Percentiles rank a stretch among this genome's conserved stretches.
Evolutionary conservation across 2,329 filamentous ascomycete genomes (phyloP).

Genomic region (Fonsecaea monophora): DNA sequence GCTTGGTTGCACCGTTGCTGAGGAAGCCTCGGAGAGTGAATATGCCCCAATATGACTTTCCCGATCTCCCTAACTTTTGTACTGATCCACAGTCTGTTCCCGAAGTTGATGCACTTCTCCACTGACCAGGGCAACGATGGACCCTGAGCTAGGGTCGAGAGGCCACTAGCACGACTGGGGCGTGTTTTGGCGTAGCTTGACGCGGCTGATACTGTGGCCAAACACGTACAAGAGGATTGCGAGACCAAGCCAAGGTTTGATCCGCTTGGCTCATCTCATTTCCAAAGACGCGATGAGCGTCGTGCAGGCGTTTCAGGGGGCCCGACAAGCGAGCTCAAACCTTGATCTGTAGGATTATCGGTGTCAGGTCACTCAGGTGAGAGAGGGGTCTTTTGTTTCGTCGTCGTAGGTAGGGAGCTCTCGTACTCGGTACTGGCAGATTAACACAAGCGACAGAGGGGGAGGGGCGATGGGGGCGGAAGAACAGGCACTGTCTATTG

Average conservation of each 20-base stretch:
- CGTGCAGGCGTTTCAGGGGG: slow-evolving; percentile 18
- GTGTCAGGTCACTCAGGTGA: slow-evolving; percentile 1
- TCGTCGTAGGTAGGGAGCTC: background rate
- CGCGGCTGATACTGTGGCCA: slow-evolving; percentile 14
- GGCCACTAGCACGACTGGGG: background rate
- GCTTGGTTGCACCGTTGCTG: slow-evolving; percentile 10
- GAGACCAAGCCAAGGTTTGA: slow-evolving; percentile 15
- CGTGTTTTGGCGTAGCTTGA: slow-evolving; percentile 6
- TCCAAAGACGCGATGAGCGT: slow-evolving; percentile 15
- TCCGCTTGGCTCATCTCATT: slow-evolving; percentile 22
- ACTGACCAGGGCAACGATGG: background rate
- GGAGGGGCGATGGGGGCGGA: background rate
- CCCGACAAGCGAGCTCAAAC: background rate
- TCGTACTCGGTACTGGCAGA: background rate
- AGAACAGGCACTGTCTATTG: background rate
- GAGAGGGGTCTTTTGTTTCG: background rate
- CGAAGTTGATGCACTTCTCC: background rate
- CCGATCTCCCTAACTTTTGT: slow-evolving; percentile 1
- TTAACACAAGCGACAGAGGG: background rate
- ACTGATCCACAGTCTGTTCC: background rate
- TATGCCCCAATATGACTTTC: background rate
- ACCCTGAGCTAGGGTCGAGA: slow-evolving; percentile 8
- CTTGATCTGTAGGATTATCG: background rate
- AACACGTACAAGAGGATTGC: slow-evolving; percentile 17
- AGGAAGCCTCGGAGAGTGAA: slow-evolving; percentile 5